Evolutionary conservation across 1,139 yeast genomes (phyloP), one percentile per base, ranked within the genome.

Genomic region (Blastobotrys niveus): DNA sequence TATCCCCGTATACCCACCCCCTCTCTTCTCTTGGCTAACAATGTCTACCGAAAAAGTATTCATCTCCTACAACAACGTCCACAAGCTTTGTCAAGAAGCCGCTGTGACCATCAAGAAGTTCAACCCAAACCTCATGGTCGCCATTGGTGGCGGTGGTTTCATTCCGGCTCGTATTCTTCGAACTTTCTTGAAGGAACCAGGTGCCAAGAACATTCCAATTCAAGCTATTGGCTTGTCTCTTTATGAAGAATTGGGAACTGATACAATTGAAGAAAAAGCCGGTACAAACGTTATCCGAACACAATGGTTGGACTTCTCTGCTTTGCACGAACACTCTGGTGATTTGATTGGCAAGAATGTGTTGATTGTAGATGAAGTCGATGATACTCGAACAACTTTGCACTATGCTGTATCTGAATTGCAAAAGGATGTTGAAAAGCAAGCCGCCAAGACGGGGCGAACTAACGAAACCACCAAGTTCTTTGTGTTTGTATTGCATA

Each of bases 131-230:
- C 73, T 87, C 54, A 87, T 89, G 67, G 81, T 89, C 51, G 96
- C 96, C 57, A 86, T 89, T 59, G 77, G 76, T 59, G 95, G 95
- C 52, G 95, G 97, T 58, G 97, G 97, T 5, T 84, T 89, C 66
- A 89, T 89, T 51, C 97, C 97, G 15, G 96, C 97, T 24, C 79
- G 97, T 63, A 89, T 89, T 69, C 76, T 89, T 58, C 79, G 97
- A 65, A 81, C 96, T 0, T 89, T 89, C 67, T 72, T 89, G 59
- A 88, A 87, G 66, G 81, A 80, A 52, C 84, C 83, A 44, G 95
- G 94, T 48, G 76, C 83, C 53, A 88, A 91, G 57, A 88, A 87
- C 64, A 85, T 88, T 50, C 85, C 95, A 55, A 87, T 89, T 59
- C 91, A 86, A 79, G 96, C 97, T 45, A 86, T 89, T 59, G 93